Evolutionary conservation across 495 filamentous ascomycete species (phyloP).

Genomic region (Parathielavia hyrcaniae): DNA sequence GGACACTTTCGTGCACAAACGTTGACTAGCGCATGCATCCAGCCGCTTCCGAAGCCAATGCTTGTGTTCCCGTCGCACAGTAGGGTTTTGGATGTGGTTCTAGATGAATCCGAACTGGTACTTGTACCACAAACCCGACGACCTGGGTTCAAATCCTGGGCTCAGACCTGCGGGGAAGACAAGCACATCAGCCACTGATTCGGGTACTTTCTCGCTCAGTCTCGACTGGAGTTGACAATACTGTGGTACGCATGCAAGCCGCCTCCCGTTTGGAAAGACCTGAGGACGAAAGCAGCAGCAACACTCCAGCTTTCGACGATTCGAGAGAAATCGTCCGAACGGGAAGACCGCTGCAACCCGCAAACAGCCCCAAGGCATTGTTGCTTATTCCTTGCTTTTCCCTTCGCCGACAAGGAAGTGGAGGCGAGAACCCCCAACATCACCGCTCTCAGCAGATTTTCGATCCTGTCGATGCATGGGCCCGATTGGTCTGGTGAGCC

Average conservation of each 20-base stretch:
- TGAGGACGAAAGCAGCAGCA: neutral
- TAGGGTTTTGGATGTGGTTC: neutral
- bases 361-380: neutral
- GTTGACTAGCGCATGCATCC: slow-evolving; percentile 19
- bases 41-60: neutral
- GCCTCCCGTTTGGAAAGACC: neutral
- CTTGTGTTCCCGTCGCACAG: neutral
- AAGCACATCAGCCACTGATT: neutral
- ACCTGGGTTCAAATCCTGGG: neutral
- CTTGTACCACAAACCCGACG: neutral
- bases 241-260: slow-evolving; percentile 13
- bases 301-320: neutral
- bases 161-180: neutral
- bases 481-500: neutral
- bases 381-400: slow-evolving; percentile 15
- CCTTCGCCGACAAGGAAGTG: neutral
- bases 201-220: neutral
- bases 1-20: slow-evolving; percentile 53
- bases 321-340: neutral
- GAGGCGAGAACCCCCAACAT: neutral
- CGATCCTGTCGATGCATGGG: neutral
- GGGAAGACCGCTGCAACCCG: neutral
- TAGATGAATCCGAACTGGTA: neutral
- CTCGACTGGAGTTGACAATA: neutral
- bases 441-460: neutral